Conservation (phyloP, 1,284 basidiomycete genomes). For the Pyrrhoderma noxium region DNA sequence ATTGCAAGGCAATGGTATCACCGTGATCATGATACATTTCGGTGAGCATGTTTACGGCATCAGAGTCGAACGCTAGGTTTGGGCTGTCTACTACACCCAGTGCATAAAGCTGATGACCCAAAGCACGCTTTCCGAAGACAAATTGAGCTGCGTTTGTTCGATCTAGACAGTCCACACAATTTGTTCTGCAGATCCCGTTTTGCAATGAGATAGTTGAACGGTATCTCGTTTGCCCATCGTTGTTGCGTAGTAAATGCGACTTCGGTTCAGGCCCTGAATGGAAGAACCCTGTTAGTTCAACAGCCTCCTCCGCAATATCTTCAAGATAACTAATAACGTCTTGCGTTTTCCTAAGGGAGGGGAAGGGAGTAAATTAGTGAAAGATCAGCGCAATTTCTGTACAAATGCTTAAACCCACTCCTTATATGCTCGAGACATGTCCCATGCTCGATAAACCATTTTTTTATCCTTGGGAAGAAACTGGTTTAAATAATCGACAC, state of each 20-base stretch:
- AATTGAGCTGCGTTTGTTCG: slow-evolving; percentile 98
- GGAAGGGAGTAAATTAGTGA: not conserved
- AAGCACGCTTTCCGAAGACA: slow-evolving; percentile 91
- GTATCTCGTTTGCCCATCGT: slow-evolving; percentile 42
- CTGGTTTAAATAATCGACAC: slow-evolving; percentile 91
- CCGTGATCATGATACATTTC: slow-evolving; percentile 99
- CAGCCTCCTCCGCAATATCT: slow-evolving; percentile 91
- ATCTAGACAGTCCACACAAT: slow-evolving; percentile 96
- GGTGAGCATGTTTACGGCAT: slow-evolving; percentile 94
- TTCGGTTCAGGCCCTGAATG: slow-evolving; percentile 80
- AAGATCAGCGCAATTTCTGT: not conserved
- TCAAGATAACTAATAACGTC: slow-evolving; percentile 96
- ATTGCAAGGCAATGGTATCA: slow-evolving; percentile 95
- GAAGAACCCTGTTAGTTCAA: slow-evolving; percentile 91
- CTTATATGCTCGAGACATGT: slow-evolving; percentile 91
- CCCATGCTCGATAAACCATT: slow-evolving; percentile 93
- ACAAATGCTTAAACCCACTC: slow-evolving; percentile 42
- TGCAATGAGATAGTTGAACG: slow-evolving; percentile 75
- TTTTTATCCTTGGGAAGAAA: slow-evolving; percentile 83
- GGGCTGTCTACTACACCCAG: slow-evolving; percentile 84
- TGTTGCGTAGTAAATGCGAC: slow-evolving; percentile 52
- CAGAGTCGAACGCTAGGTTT: slow-evolving; percentile 86
- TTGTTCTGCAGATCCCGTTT: slow-evolving; percentile 84
- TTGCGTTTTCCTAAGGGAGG: slow-evolving; percentile 68
- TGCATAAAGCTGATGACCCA: slow-evolving; percentile 94